phyloP scores from a whole-genome alignment of 129 eudicot genomes.

The Artemisia argyi region DNA sequence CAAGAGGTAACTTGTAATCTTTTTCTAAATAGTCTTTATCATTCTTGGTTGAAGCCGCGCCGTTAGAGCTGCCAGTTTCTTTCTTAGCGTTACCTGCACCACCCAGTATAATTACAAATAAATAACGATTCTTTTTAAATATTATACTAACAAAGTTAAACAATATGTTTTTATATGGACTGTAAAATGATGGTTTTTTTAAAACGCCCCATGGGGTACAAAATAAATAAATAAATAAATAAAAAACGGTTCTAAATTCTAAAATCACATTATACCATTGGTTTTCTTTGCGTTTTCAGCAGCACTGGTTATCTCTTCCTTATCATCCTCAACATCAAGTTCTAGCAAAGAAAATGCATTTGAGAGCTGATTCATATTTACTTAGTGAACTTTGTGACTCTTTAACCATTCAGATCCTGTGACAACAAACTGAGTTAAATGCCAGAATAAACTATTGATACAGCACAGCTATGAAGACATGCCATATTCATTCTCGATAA shows the following conservation, averaged over 20 bases:
- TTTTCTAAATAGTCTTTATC: conserved; percentile 25
- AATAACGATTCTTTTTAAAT: background rate
- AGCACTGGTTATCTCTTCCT: no score
- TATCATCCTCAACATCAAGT: no score
- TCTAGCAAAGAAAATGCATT: conserved; percentile 54
- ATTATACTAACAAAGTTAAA: background rate
- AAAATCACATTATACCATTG: conserved; percentile 33
- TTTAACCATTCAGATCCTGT: conserved; percentile 39
- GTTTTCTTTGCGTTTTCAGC: background rate
- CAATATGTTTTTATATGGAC: background rate
- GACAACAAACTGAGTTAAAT: conserved; percentile 19
- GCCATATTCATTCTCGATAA: background rate
- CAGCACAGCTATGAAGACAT: background rate
- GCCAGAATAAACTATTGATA: conserved; percentile 1
- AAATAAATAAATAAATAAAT: no score
- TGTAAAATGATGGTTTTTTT: background rate
- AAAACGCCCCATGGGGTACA: background rate
- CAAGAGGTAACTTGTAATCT: conserved; percentile 73
- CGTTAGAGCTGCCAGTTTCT: background rate
- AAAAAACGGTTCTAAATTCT: background rate
- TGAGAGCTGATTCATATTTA: conserved; percentile 53
- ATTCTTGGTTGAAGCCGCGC: no score
- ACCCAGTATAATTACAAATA: conserved; percentile 8
- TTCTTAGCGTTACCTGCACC: conserved; percentile 49
- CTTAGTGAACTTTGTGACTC: conserved; percentile 11